Evolutionary conservation across 768 basidiomycete genomes (phyloP), one percentile per base, ranked within the genome.

Genomic region (Lactarius akahatsu): DNA sequence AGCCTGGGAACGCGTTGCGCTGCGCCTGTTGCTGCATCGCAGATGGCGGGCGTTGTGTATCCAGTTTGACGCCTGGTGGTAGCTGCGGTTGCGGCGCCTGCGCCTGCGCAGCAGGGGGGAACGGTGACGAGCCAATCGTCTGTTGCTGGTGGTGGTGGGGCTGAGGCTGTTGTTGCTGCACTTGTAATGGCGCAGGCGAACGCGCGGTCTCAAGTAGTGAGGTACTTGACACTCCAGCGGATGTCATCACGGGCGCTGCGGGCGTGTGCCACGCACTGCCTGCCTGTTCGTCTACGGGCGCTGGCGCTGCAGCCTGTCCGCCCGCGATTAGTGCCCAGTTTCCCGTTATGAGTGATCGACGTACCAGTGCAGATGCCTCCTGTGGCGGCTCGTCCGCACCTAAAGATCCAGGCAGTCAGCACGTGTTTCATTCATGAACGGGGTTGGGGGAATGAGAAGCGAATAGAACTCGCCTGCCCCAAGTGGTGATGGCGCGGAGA

Each of bases 1-100:
- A 93, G 63, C 88, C 92, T 20, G 92, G 94, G 83, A 89, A 88
- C 26, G 85, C 85, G 28, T 71, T 58, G 40, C 64, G 66, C 69
- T 78, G 85, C 57, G 70, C 15, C 15, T 65, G 70, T 56, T 72
- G 72, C 41, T 61, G 67, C 50, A 72, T 43, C 40, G 68, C 70
- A 36, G 63, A 69, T 4, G 70, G 70, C 16, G 70, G 70, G 34
- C 70, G 59, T 47, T 62, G 64, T 11, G 61, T 16, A 18, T 63
- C 66, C 15, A 68, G 57, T 62, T 66, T 69, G n/a, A 71, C 71
- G n/a, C 70, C 71, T 23, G 71, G 71, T 32, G 70, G 71, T 50
- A 63, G 67, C 59, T 71, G 71, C 16, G 70, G 69, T 43, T 57
- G 67, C 57, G 56, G 66, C 30, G 69, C n/a, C 30, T 38, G 55